phyloP scores from a whole-genome alignment of 257 asterid species.

The Phtheirospermum japonicum region DNA sequence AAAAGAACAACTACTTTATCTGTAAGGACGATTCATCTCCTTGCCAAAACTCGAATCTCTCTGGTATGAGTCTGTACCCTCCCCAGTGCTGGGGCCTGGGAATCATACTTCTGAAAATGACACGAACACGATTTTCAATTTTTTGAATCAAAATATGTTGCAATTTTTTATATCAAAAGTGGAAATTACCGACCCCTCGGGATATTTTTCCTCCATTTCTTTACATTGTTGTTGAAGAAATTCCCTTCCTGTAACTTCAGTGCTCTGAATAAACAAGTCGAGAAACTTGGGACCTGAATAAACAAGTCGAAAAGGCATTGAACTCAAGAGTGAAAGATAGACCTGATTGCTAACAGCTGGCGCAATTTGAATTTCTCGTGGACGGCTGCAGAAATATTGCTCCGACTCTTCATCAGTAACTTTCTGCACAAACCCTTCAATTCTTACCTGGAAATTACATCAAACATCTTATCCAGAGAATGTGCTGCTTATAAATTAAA shows the following conservation, averaged over 20 bases:
- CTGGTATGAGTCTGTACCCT: constrained; percentile 63
- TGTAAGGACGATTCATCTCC: constrained; percentile 45
- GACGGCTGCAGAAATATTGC: constrained; percentile 49
- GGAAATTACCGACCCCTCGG: constrained; percentile 29
- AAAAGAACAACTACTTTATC: constrained; percentile 19
- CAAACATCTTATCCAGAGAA: not conserved
- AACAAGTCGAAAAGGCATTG: no score
- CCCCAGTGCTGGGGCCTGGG: constrained; percentile 71
- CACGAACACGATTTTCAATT: not conserved
- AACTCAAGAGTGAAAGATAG: no score
- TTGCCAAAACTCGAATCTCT: constrained; percentile 69
- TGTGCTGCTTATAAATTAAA: no score
- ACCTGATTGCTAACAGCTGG: constrained; percentile 62
- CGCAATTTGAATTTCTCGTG: constrained; percentile 56
- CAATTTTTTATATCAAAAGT: not conserved
- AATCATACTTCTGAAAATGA: constrained; percentile 39
- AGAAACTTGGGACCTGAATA: constrained; percentile 24
- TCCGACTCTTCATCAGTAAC: constrained; percentile 58
- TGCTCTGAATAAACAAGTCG: no score
- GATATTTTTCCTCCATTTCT: constrained; percentile 36
- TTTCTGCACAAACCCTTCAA: constrained; percentile 61
- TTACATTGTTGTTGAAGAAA: constrained; percentile 31
- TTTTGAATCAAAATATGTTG: not conserved
- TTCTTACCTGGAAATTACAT: constrained; percentile 42
- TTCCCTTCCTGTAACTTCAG: constrained; percentile 12